Base-by-base conservation (phyloP, 2,329 filamentous ascomycete species). In the Monilinia fructicola region DNA sequence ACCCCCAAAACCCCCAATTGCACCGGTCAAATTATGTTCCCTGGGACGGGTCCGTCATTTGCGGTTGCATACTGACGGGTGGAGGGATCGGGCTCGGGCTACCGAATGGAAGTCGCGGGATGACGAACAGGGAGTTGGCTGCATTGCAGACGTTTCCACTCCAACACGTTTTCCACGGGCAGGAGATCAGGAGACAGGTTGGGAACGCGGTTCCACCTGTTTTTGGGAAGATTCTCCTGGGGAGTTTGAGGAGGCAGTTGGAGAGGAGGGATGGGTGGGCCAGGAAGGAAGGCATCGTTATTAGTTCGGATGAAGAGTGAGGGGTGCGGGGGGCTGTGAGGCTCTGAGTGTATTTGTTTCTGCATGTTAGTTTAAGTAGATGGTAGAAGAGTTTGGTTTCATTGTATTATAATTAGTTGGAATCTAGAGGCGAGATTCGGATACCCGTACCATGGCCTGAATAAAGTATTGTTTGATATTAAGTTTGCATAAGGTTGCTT, bases 121-220 rank as follows among this genome's bases (percentile, higher is more conserved):
- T 90, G 58, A 93, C 89, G 0, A 74, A 85, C 3, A 81, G 88
- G 0, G 91, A 95, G 74, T 81, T 85, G 26, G 89, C 90, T 0
- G 81, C 81, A 2, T 75, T 94, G 0, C 89, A 92, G 70, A 88
- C 87, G 0, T 94, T 94, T 59, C 89, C 89, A 0, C 67, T 77
- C 0, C 74, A 78, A 1, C 88, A 91, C 73, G 75, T 76, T 0
- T 93, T 93, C 72, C 71, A 62, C 0, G 72, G 76, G 0, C 18
- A 16, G 4, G 75, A 76, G 10, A 78, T 85, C n/a, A 83, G 83
- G 70, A 83, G 80, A 68, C 90, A 93, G 74, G 90, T 93, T 68
- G 91, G 91, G 0, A 94, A 94, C 71, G 91, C 90, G 0, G 91
- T 93, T 26, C 89, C 91, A 0, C 85, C 90, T 0, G 78, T 78